These are phyloP conservation scores for Chrysanthemum lavandulifolium DNA, from an alignment of 129 eudicot species.

Conservation along the genomic window DNA sequence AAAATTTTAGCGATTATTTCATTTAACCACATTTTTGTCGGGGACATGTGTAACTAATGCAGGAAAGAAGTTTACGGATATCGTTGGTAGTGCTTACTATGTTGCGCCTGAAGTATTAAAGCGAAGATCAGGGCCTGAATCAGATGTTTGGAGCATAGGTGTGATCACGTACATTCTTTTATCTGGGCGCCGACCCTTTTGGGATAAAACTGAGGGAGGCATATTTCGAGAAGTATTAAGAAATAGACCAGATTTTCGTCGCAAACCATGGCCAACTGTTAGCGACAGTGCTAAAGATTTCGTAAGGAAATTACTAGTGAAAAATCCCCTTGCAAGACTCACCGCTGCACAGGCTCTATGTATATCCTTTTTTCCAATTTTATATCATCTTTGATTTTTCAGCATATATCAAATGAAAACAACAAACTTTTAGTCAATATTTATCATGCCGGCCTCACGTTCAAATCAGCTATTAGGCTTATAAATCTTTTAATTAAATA, in stretches of 20 bases:
- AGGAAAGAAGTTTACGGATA: constrained; percentile 82
- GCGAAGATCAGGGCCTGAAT: constrained; percentile 94
- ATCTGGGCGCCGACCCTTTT: constrained; percentile 95
- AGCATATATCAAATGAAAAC: too few species aligned
- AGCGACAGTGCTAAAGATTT: constrained; percentile 89
- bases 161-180: constrained; percentile 91
- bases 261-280: constrained; percentile 91
- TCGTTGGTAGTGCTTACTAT: constrained; percentile 97
- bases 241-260: constrained; percentile 85
- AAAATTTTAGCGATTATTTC: background rate
- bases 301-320: constrained; percentile 75
- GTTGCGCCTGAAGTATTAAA: constrained; percentile 97
- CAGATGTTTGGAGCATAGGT: constrained; percentile 99
- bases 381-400: background rate
- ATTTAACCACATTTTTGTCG: background rate
- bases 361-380: constrained; percentile 13
- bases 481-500: too few species aligned
- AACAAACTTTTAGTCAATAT: too few species aligned
- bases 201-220: constrained; percentile 98
- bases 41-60: constrained; percentile 22
- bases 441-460: too few species aligned
- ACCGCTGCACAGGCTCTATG: constrained; percentile 98
- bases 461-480: too few species aligned
- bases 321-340: constrained; percentile 93
- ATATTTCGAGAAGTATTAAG: constrained; percentile 92